Percentiles rank a stretch among this genome's conserved stretches.
phyloP scores from a whole-genome alignment of 352 stramenopile genomes.

The Phytophthora tentaculata region DNA sequence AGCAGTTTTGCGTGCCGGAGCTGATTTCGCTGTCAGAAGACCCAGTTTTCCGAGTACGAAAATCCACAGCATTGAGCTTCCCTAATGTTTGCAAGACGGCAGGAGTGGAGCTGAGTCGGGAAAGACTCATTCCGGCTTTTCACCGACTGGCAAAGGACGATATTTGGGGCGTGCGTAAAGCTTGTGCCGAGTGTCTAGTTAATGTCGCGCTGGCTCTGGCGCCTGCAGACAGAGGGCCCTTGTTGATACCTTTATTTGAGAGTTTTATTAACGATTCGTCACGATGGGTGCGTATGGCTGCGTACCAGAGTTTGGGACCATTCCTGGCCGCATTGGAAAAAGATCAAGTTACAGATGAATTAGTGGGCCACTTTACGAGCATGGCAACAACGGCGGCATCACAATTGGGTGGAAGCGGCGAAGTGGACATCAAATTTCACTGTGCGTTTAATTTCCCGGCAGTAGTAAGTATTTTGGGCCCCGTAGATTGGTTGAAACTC shows the following conservation, averaged over 20 bases:
- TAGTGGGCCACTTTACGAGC: constrained; percentile 84
- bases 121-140: constrained; percentile 92
- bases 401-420: constrained; percentile 70
- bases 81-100: constrained; percentile 89
- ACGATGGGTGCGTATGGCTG: constrained; percentile 94
- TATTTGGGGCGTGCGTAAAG: constrained; percentile 94
- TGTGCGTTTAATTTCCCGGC: constrained; percentile 93
- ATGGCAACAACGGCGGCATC: constrained; percentile 76
- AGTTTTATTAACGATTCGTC: constrained; percentile 90
- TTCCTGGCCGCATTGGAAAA: constrained; percentile 86
- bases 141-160: constrained; percentile 92
- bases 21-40: constrained; percentile 93
- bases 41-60: constrained; percentile 93
- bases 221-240: constrained; percentile 67
- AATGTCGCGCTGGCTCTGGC: constrained; percentile 86
- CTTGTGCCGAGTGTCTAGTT: constrained; percentile 92
- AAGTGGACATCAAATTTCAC: constrained; percentile 92
- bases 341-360: constrained; percentile 78
- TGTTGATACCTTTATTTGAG: constrained; percentile 91
- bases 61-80: constrained; percentile 92
- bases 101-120: constrained; percentile 72
- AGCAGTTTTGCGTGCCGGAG: constrained; percentile 94
- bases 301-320: constrained; percentile 91
- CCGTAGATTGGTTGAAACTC: constrained; percentile 74
- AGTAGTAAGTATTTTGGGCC: constrained; percentile 83